Conservation (phyloP, 306 rosid species). For the Dryas octopetala region DNA sequence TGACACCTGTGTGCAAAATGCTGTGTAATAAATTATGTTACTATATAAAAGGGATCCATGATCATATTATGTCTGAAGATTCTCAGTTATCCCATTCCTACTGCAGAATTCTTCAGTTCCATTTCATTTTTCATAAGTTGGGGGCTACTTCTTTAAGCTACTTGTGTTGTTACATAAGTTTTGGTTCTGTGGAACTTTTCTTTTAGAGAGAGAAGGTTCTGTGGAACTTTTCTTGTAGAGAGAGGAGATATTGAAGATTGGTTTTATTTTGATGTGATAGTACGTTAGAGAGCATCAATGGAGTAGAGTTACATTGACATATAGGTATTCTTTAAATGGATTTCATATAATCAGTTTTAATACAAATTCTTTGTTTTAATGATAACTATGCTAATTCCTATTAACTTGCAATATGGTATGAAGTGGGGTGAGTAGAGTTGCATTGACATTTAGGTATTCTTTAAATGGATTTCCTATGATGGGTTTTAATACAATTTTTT, state of each 20-base stretch:
- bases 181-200: not conserved
- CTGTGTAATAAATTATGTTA: not conserved
- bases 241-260: not conserved
- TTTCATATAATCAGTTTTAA: not conserved
- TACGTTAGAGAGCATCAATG: not conserved
- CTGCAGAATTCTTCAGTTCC: not conserved
- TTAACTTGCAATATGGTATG: too few species aligned
- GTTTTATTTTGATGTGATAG: not conserved
- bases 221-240: not conserved
- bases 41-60: not conserved
- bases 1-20: not conserved
- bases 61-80: not conserved
- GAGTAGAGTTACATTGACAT: not conserved
- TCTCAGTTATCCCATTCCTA: not conserved
- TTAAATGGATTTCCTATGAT: not conserved
- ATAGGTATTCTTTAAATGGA: not conserved
- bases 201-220: not conserved
- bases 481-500: not conserved
- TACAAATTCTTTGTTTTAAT: not conserved
- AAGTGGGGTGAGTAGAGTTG: not conserved
- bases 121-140: not conserved
- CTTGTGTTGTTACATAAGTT: not conserved
- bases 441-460: not conserved
- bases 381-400: not conserved
- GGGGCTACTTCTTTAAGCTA: not conserved